A percentile compares a stretch with the other conserved stretches of the same genome.
phyloP scores from a whole-genome alignment of 2,329 filamentous ascomycete genomes.

The Arthrobotrys musiformis region DNA sequence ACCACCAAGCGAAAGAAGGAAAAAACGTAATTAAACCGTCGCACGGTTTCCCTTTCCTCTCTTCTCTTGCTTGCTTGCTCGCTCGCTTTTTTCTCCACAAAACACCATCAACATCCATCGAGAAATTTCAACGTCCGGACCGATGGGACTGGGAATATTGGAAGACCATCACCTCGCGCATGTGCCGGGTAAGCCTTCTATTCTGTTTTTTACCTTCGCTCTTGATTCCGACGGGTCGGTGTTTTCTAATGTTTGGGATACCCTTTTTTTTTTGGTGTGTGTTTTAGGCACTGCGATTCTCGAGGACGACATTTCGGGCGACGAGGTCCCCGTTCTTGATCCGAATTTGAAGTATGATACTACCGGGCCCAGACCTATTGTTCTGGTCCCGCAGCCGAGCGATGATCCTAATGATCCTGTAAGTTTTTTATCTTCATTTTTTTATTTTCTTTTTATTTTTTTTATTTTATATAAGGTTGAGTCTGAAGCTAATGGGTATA shows the following conservation, averaged over 20 bases:
- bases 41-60: not conserved
- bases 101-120: too few species aligned
- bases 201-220: constrained; percentile 13
- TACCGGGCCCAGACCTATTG: constrained; percentile 74
- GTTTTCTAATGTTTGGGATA: constrained; percentile 11
- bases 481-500: not conserved
- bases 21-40: constrained; percentile 19
- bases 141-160: constrained; percentile 78
- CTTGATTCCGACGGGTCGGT: constrained; percentile 29
- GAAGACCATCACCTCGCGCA: constrained; percentile 74
- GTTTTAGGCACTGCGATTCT: constrained; percentile 53
- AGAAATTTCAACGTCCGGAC: constrained; percentile 48
- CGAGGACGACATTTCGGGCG: constrained; percentile 34
- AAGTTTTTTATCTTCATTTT: constrained; percentile 67
- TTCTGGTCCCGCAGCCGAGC: constrained; percentile 89
- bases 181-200: constrained; percentile 75
- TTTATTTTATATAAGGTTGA: not conserved
- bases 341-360: constrained; percentile 75
- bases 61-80: not conserved
- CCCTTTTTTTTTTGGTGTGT: not conserved
- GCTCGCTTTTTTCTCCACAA: not conserved
- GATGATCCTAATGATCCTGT: constrained; percentile 91
- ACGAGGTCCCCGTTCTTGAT: constrained; percentile 43
- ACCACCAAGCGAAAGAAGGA: not conserved
- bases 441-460: not conserved